Percentiles rank a stretch among this genome's conserved stretches.
Conservation (phyloP, 2,329 filamentous ascomycete genomes). For the Fusarium robinianum region DNA sequence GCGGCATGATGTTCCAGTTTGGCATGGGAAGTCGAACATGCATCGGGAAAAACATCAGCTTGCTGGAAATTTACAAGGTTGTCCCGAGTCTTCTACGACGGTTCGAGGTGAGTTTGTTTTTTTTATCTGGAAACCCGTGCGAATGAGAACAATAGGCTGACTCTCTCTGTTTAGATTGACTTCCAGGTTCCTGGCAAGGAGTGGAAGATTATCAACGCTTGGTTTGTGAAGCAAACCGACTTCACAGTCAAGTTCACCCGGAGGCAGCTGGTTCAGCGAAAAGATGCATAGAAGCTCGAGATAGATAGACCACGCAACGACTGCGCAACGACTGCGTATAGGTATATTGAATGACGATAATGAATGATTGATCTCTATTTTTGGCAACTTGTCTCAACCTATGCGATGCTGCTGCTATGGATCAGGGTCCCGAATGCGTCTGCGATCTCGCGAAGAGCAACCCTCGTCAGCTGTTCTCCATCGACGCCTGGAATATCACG, state of each 20-base stretch:
- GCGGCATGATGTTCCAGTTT: slow-evolving; percentile 57
- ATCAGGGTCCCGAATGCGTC: slow-evolving; percentile 68
- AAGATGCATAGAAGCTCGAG: slow-evolving; percentile 14
- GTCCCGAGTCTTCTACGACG: slow-evolving; percentile 48
- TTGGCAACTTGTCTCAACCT: not conserved
- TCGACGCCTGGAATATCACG: slow-evolving; percentile 66
- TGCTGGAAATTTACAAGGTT: slow-evolving; percentile 67
- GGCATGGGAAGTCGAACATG: slow-evolving; percentile 73
- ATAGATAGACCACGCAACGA: too few species aligned
- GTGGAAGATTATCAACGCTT: slow-evolving; percentile 64
- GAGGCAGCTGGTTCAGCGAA: slow-evolving; percentile 49
- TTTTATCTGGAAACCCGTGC: too few species aligned
- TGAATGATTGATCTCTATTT: not conserved
- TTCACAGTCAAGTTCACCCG: slow-evolving; percentile 53
- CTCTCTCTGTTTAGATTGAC: slow-evolving; percentile 47
- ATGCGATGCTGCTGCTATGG: slow-evolving; percentile 38
- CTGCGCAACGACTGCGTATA: too few species aligned
- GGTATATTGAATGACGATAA: too few species aligned
- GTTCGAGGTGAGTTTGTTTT: slow-evolving; percentile 32
- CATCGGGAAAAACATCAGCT: slow-evolving; percentile 68
- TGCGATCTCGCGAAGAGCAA: slow-evolving; percentile 61
- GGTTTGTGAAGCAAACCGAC: slow-evolving; percentile 66
- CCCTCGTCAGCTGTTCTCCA: slow-evolving; percentile 56
- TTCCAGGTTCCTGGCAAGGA: slow-evolving; percentile 59
- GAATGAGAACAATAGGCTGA: fast-evolving